These are phyloP conservation scores for Mycena epipterygia DNA, from an alignment of 768 basidiomycete genomes.

Conservation along the genomic window DNA sequence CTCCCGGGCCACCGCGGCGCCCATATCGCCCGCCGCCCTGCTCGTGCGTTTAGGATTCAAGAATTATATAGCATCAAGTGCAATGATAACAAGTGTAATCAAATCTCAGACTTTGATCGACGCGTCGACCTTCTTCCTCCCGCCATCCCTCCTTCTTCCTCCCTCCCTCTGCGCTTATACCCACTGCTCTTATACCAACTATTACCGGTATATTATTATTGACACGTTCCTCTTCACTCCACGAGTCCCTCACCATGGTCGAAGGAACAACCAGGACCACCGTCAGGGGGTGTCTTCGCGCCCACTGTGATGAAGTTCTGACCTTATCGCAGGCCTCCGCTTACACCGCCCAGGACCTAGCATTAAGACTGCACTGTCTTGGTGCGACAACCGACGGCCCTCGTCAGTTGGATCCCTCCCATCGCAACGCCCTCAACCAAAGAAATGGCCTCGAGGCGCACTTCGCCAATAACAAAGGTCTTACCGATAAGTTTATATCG, in stretches of 20 bases:
- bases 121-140: too few relatives aligned
- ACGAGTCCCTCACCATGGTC: slow-evolving; percentile 4
- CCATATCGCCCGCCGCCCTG: too few relatives aligned
- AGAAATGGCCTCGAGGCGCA: background rate
- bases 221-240: background rate
- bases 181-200: too few relatives aligned
- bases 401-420: slow-evolving; percentile 5
- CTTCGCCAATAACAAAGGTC: background rate
- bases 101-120: too few relatives aligned
- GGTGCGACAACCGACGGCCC: background rate
- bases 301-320: slow-evolving; percentile 1
- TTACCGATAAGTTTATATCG: background rate
- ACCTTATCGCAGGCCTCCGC: slow-evolving; percentile 5
- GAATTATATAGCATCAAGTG: too few relatives aligned
- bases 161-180: too few relatives aligned
- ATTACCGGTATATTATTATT: background rate
- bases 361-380: background rate
- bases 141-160: too few relatives aligned
- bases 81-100: too few relatives aligned
- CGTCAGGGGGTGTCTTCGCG: background rate
- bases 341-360: background rate
- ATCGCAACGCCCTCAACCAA: background rate
- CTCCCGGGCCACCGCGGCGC: too few relatives aligned
- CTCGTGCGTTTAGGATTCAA: too few relatives aligned
- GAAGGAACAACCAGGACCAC: background rate